These are phyloP conservation scores for Tulasnella sp. DNA, from an alignment of 768 basidiomycete species.

Conservation along the genomic window DNA sequence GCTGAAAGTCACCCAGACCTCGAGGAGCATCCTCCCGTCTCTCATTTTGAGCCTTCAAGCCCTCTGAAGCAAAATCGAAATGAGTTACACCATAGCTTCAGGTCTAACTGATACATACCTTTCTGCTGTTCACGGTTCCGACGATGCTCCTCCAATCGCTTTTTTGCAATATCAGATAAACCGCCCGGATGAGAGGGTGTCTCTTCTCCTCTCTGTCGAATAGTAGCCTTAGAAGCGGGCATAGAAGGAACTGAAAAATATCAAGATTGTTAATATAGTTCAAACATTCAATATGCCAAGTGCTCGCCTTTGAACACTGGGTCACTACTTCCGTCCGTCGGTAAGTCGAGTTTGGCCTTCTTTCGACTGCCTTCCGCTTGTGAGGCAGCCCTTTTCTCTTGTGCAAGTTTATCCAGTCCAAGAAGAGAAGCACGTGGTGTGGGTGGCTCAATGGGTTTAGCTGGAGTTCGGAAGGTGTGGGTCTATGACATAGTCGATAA, in stretches of 20 bases:
- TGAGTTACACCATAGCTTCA: neutral
- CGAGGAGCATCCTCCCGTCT: slow-evolving; percentile 44
- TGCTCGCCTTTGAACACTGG: slow-evolving; percentile 75
- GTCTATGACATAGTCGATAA: slow-evolving; percentile 31
- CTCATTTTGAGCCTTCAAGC: slow-evolving; percentile 50
- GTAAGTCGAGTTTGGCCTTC: slow-evolving; percentile 43
- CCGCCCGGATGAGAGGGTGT: slow-evolving; percentile 92
- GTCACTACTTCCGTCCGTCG: slow-evolving; percentile 38
- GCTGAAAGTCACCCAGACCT: slow-evolving; percentile 86
- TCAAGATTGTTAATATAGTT: neutral
- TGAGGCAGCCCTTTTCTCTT: slow-evolving; percentile 66
- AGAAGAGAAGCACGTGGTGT: slow-evolving; percentile 69
- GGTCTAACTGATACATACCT: slow-evolving; percentile 31
- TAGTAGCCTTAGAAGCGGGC: slow-evolving; percentile 44
- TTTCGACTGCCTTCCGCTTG: slow-evolving; percentile 43
- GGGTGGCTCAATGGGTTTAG: slow-evolving; percentile 57
- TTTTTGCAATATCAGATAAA: slow-evolving; percentile 59
- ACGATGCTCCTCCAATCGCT: slow-evolving; percentile 64
- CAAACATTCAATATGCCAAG: neutral
- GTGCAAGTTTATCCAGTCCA: slow-evolving; percentile 78
- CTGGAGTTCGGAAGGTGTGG: slow-evolving; percentile 71
- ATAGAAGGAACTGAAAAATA: slow-evolving; percentile 54
- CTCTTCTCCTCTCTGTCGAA: slow-evolving; percentile 68
- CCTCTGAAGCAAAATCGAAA: slow-evolving; percentile 36
- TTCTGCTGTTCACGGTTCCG: slow-evolving; percentile 53